These are phyloP conservation scores for Ascocoryne sarcoides DNA, from an alignment of 2,329 filamentous ascomycete species.

Conservation along the genomic window DNA sequence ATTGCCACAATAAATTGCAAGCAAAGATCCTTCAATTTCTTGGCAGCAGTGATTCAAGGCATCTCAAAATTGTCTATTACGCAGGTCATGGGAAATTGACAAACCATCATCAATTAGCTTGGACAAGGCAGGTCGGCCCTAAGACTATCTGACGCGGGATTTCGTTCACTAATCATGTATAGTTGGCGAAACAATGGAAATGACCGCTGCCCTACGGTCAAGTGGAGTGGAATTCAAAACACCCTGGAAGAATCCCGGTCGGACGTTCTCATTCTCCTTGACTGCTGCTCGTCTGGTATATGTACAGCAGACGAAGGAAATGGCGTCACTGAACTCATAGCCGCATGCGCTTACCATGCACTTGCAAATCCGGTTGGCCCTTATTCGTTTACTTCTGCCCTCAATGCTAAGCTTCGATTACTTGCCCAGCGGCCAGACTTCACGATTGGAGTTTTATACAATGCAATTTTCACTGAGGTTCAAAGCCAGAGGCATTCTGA, in stretches of 20 bases:
- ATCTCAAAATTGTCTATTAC: conserved; percentile 22
- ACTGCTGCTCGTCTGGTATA: conserved; percentile 9
- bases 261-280: conserved; percentile 15
- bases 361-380: not conserved
- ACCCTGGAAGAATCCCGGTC: conserved; percentile 13
- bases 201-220: not conserved
- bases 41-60: conserved; percentile 6
- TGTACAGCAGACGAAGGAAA: conserved; percentile 2
- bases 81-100: conserved; percentile 11
- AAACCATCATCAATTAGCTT: conserved; percentile 9
- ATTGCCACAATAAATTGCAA: conserved; percentile 6
- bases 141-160: not conserved
- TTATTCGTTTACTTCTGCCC: conserved; percentile 9
- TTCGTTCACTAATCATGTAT: not conserved
- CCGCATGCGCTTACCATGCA: conserved; percentile 5
- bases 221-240: conserved; percentile 8
- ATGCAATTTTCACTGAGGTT: conserved; percentile 16
- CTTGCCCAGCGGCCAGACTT: conserved; percentile 15
- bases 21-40: conserved; percentile 14
- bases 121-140: conserved; percentile 12
- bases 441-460: conserved; percentile 18
- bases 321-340: conserved; percentile 17
- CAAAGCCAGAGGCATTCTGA: conserved; percentile 10
- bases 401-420: conserved; percentile 12
- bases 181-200: not conserved